These are phyloP conservation scores for Scenedesmus sp. DNA, from an alignment of 163 green algal species.

Conservation along the genomic window DNA sequence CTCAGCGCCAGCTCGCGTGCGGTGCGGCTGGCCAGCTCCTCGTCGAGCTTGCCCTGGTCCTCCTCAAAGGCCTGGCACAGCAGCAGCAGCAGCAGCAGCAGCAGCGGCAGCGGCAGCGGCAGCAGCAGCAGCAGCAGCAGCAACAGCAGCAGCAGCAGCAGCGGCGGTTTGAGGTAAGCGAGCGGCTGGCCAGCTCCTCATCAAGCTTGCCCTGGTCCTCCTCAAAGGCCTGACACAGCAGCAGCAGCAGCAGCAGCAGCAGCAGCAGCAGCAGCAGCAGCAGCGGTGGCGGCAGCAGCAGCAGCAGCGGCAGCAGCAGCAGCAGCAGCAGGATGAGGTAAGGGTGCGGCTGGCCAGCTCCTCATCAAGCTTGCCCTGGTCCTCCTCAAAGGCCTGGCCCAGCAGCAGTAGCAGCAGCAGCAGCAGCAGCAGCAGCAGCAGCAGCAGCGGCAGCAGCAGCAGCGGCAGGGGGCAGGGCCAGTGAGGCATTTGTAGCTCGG, in stretches of 20 bases:
- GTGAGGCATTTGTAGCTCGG: not conserved
- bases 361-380: conserved; percentile 24
- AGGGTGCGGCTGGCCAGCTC: conserved; percentile 12
- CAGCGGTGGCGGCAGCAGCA: not conserved
- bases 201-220: conserved; percentile 8
- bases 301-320: not conserved
- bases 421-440: not conserved
- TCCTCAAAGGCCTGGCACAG: conserved; percentile 48
- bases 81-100: not conserved
- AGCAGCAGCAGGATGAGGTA: not conserved
- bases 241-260: not conserved
- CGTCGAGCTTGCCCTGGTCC: conserved; percentile 14
- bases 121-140: not conserved
- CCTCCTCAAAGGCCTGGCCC: conserved; percentile 46
- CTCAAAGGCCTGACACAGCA: conserved; percentile 48
- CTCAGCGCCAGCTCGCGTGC: conserved; percentile 30
- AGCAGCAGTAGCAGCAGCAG: conserved; percentile 13
- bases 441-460: not conserved
- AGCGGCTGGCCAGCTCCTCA: conserved; percentile 29
- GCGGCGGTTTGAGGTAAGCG: not conserved
- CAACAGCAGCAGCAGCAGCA: not conserved
- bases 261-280: not conserved
- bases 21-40: conserved; percentile 38
- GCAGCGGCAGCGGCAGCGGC: not conserved
- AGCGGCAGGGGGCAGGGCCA: too few species aligned